Evolutionary conservation across 371 early-diverging fungal species (phyloP), one percentile per base, ranked within the genome.

Genomic region (Mortierella sp.): DNA sequence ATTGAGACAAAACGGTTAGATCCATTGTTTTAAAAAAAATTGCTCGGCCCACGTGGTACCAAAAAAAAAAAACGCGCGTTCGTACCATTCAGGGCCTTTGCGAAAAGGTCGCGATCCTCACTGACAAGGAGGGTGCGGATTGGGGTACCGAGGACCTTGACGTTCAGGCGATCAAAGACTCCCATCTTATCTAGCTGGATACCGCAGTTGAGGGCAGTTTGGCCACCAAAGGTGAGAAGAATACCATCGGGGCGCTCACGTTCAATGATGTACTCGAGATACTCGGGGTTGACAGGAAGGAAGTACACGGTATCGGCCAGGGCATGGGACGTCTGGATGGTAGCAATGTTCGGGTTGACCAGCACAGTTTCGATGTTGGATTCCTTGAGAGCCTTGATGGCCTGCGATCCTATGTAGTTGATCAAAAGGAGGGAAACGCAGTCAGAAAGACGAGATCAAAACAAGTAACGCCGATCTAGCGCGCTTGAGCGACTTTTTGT

Each of bases 341-440:
- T 97, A 25, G 98, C 98, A 78, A 97, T 97, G 80, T 97, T 97
- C 58, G 98, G 98, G 79, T 97, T 97, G 67, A 96, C 89, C 34
- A 97, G 85, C 31, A 97, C 87, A 0, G 96, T 96, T 57, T 95
- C 71, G 57, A 97, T 90, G 53, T 88, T 88, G 44, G 94, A 93
- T 76, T 97, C 96, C 70, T 90, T 90, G 67, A 97, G 83, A 17
- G 97, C 96, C 83, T 97, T 97, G 86, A 97, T 97, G 24, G 97
- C 97, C 84, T 97, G 94, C 13, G 93, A 91, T 19, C 92, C 93
- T 85, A 54, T 49, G 17, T n/a, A 19, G 39, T 39, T 39, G 9
- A 21, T n/a, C 6, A 14, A 44, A 47, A 22, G 47, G 19, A 13
- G 19, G 13, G 39, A 39, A 43, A 16, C 44, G 19, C 9, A 19